These are phyloP conservation scores for Kodamaea restingae DNA, from an alignment of 805 yeast genomes.

Conservation along the genomic window DNA sequence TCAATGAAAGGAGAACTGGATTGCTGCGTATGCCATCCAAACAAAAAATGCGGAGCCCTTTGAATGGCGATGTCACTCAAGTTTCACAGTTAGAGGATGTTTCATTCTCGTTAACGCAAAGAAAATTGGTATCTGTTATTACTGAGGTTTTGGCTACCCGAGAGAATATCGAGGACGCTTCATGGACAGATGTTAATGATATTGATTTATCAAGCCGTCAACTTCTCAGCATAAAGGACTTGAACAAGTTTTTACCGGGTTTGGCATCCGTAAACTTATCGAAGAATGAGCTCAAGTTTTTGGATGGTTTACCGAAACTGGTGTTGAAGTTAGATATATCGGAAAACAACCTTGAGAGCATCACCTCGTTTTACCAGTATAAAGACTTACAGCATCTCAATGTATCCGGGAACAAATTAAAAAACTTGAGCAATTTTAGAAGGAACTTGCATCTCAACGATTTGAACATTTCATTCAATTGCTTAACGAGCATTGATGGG, in stretches of 20 bases:
- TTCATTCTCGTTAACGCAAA: conserved; percentile 47
- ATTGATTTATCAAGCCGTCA: conserved; percentile 32
- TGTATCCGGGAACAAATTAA: conserved; percentile 35
- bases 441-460: conserved; percentile 40
- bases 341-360: conserved; percentile 35
- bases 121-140: conserved; percentile 41
- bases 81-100: conserved; percentile 40
- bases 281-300: conserved; percentile 37
- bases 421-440: conserved; percentile 32
- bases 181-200: conserved; percentile 41
- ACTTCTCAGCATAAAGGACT: conserved; percentile 41
- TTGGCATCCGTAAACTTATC: conserved; percentile 38
- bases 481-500: conserved; percentile 32
- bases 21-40: conserved; percentile 1
- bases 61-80: conserved; percentile 35
- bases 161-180: conserved; percentile 27
- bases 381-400: conserved; percentile 41
- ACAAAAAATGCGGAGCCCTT: conserved; percentile 12
- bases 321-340: conserved; percentile 38
- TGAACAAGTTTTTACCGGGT: conserved; percentile 43
- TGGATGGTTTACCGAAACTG: conserved; percentile 43
- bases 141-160: conserved; percentile 37
- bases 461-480: conserved; percentile 37
- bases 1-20: conserved; percentile 18
- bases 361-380: conserved; percentile 40